These are phyloP conservation scores for Stephania cephalantha DNA, from an alignment of 164 flowering plant species.

Conservation along the genomic window DNA sequence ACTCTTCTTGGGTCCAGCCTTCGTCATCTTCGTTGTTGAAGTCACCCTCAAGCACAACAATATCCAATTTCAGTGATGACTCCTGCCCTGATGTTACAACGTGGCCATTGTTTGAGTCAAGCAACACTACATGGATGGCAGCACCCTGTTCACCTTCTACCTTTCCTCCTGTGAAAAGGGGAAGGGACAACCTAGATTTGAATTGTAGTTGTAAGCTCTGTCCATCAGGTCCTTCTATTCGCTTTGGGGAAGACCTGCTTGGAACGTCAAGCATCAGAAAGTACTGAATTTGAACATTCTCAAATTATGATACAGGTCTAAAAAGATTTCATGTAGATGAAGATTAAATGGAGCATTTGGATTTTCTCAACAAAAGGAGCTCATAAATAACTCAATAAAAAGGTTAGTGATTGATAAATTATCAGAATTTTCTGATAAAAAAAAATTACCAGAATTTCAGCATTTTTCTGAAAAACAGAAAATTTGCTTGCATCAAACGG, in stretches of 20 bases:
- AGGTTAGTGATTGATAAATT: neutral
- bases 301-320: neutral
- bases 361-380: neutral
- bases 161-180: conserved; percentile 93
- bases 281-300: neutral
- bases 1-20: conserved; percentile 79
- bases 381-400: neutral
- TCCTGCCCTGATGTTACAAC: conserved; percentile 79
- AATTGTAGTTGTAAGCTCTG: conserved; percentile 83
- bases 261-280: neutral
- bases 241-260: conserved; percentile 76
- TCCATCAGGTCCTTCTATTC: conserved; percentile 83
- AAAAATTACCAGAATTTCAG: neutral
- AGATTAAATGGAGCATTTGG: neutral
- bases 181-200: conserved; percentile 71
- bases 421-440: neutral
- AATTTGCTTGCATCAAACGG: neutral
- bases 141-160: conserved; percentile 97
- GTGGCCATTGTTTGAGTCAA: conserved; percentile 63
- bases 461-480: neutral
- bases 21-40: conserved; percentile 86
- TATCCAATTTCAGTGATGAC: conserved; percentile 65
- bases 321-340: neutral
- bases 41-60: conserved; percentile 96
- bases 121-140: conserved; percentile 70